These are phyloP conservation scores for Suillus tomentosus DNA, from an alignment of 768 basidiomycete species.

Conservation along the genomic window DNA sequence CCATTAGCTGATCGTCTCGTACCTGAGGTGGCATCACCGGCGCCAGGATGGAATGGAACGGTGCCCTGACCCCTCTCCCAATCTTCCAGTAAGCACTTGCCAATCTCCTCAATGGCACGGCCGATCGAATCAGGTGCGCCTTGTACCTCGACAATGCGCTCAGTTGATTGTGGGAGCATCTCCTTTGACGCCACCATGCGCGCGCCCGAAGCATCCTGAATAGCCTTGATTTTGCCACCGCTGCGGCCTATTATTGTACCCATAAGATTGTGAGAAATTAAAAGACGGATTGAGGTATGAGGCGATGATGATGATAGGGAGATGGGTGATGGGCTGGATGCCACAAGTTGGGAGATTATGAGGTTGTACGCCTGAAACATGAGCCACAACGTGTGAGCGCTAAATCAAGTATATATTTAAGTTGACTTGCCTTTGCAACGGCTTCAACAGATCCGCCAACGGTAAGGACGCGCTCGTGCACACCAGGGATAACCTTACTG, in stretches of 20 bases:
- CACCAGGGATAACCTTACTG: slow-evolving; percentile 96
- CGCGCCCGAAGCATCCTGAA: slow-evolving; percentile 93
- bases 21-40: slow-evolving; percentile 67
- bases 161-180: slow-evolving; percentile 98
- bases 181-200: slow-evolving; percentile 99
- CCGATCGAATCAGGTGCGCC: slow-evolving; percentile 92
- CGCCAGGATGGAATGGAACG: slow-evolving; percentile 93
- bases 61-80: slow-evolving; percentile 95
- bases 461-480: slow-evolving; percentile 96
- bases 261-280: slow-evolving; percentile 99
- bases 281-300: slow-evolving; percentile 91
- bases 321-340: slow-evolving; percentile 71
- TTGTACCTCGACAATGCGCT: slow-evolving; percentile 97
- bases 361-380: slow-evolving; percentile 82
- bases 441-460: slow-evolving; percentile 91
- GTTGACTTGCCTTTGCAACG: slow-evolving; percentile 76
- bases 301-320: slow-evolving; percentile 63
- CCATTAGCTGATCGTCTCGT: slow-evolving; percentile 54
- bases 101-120: slow-evolving; percentile 93
- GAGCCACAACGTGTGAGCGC: slow-evolving; percentile 17
- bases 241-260: slow-evolving; percentile 96
- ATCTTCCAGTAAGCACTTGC: slow-evolving; percentile 92
- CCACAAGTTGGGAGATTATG: slow-evolving; percentile 89
- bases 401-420: slow-evolving; percentile 4
- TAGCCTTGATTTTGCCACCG: slow-evolving; percentile 98